Base-by-base conservation (phyloP, 169 alveolate genomes). In the Miamiensis avidus region DNA sequence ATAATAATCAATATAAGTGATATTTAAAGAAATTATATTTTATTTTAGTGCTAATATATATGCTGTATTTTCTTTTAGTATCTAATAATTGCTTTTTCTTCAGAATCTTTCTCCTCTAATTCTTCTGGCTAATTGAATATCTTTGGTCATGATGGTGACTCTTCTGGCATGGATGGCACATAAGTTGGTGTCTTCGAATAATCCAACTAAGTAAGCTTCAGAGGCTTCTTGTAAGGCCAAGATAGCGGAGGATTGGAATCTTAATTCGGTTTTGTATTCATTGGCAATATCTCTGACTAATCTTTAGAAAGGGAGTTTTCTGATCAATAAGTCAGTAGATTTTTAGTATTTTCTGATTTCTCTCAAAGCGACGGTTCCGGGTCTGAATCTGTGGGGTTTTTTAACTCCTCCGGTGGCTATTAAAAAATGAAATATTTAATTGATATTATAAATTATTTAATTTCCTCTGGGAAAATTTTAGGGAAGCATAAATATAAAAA, bases 141-240 rank as follows among this genome's bases (percentile, higher is more conserved):
- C 99, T 96, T 98, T 99, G 86, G 99, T 99, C 99, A 99, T 99
- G 89, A 99, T 98, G 92, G 99, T 99, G 49, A 99, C 99, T 91
- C 99, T 96, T 98, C 98, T 98, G 82, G 99, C 99, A 93, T 99
- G 99, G 89, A 98, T 98, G 86, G 99, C 99, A 90, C 99, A 99
- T 91, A 99, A 92, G 97, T 98, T 98, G 90, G 99, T 99, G 95
- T 99, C 99, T 94, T 99, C 99, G 93, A 99, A 99, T 88, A 99
- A 97, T 31, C 99, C 99, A 78, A 99, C 99, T 74, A 98, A 95
- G 94, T 98, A 98, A 31, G 99, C 99, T 93, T 99, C 99, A 77
- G 99, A 98, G 64, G 99, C 99, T 93, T 99, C 99, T 92, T 98
- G 99, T 49, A 93, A 86, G 69, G 99, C 99, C 90, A 99, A 96